phyloP scores from a whole-genome alignment of 108 stramenopile genomes.

The Chaetoceros muelleri region DNA sequence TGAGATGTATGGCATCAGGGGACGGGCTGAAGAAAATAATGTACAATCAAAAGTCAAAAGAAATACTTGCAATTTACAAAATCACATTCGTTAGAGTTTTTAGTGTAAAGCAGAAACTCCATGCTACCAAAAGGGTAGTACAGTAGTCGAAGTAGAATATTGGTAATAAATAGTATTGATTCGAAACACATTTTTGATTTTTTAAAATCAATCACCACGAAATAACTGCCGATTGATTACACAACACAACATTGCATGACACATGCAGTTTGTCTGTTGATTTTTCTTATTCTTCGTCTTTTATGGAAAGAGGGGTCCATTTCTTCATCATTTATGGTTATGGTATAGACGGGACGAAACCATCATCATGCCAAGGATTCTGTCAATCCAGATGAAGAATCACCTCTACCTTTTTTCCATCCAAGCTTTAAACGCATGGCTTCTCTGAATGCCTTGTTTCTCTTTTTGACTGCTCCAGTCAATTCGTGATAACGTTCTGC shows the following conservation, averaged over 20 bases:
- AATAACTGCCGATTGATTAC: neutral
- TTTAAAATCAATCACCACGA: neutral
- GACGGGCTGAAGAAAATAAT: neutral
- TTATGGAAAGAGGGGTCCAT: neutral
- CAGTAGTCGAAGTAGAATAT: too few species aligned
- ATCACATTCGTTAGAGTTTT: too few species aligned
- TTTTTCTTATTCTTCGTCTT: neutral
- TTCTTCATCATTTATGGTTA: neutral
- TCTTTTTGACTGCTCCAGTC: neutral
- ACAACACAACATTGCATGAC: neutral
- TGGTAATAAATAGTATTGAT: too few species aligned
- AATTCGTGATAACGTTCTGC: neutral
- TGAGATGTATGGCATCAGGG: neutral
- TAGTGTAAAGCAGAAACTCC: too few species aligned
- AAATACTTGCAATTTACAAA: neutral
- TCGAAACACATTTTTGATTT: too few species aligned
- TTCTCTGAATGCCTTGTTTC: neutral
- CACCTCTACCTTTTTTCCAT: neutral
- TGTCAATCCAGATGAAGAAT: neutral
- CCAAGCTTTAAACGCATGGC: neutral
- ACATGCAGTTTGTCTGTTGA: neutral
- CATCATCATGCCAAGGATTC: neutral
- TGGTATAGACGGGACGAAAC: neutral
- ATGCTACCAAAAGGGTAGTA: too few species aligned
- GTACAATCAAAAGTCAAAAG: neutral